These are phyloP conservation scores for Cystofilobasidium ferigula DNA, from an alignment of 768 basidiomycete genomes.

Conservation along the genomic window DNA sequence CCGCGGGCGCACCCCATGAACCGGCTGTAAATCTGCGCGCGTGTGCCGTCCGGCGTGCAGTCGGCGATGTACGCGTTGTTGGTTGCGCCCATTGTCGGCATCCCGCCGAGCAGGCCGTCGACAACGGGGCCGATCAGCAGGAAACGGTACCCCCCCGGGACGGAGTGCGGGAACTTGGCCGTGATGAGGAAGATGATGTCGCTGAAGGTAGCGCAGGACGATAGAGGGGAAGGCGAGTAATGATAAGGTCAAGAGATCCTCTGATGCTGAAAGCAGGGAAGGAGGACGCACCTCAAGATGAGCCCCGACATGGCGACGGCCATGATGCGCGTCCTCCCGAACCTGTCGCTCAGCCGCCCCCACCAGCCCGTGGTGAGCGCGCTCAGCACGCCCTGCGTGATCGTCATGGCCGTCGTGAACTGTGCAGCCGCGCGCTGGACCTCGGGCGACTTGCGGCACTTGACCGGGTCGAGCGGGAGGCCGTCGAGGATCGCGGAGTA, in stretches of 20 bases:
- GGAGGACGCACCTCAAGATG: slow-evolving; percentile 52
- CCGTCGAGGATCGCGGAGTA: not conserved
- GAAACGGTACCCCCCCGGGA: slow-evolving; percentile 51
- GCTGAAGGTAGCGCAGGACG: slow-evolving; percentile 40
- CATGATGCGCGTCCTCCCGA: slow-evolving; percentile 67
- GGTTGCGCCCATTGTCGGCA: slow-evolving; percentile 20
- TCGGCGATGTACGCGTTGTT: slow-evolving; percentile 49
- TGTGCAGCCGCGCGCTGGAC: slow-evolving; percentile 19
- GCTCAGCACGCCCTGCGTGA: slow-evolving; percentile 64
- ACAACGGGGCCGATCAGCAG: slow-evolving; percentile 38
- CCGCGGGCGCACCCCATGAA: no score
- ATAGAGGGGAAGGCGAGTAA: no score
- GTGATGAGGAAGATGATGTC: slow-evolving; percentile 71
- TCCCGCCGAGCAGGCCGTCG: slow-evolving; percentile 24
- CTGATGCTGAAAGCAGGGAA: no score
- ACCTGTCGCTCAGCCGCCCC: slow-evolving; percentile 64
- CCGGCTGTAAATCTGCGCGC: slow-evolving; percentile 57
- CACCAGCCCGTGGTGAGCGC: slow-evolving; percentile 78
- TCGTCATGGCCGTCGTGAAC: slow-evolving; percentile 48
- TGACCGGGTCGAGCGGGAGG: slow-evolving; percentile 16
- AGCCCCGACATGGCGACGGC: slow-evolving; percentile 57
- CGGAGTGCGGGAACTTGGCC: slow-evolving; percentile 53
- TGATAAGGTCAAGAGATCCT: no score
- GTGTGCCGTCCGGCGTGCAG: slow-evolving; percentile 72
- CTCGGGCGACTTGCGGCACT: slow-evolving; percentile 23